Percentiles rank a stretch among this genome's conserved stretches.
Conservation (phyloP, 371 early-diverging fungal genomes). For the Synchytrium microbalum region DNA sequence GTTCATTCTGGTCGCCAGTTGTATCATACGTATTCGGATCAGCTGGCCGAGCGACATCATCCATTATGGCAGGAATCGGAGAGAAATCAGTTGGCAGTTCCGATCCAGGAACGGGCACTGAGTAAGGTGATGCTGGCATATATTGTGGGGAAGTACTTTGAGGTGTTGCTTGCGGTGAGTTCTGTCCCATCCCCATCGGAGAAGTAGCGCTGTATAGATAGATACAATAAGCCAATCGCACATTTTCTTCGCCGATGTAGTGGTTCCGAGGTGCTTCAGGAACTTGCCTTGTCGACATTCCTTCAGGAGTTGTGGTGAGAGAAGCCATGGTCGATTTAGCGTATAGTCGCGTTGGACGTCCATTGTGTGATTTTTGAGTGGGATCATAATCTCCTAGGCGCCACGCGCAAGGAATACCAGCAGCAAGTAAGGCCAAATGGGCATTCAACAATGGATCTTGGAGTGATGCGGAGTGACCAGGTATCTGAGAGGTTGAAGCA, state of each 20-base stretch:
- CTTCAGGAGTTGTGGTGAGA: not conserved
- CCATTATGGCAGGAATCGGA: not conserved
- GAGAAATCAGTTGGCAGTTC: not conserved
- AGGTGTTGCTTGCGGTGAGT: not conserved
- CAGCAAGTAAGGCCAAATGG: not conserved
- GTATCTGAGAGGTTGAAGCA: not conserved
- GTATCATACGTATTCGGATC: too few relatives aligned
- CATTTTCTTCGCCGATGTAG: too few relatives aligned
- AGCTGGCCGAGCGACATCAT: not conserved
- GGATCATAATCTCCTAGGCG: not conserved
- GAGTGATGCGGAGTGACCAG: not conserved
- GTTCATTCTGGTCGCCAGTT: too few relatives aligned
- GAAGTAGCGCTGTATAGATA: not conserved
- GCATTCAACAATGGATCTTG: slow-evolving; percentile 1
- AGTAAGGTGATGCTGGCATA: not conserved
- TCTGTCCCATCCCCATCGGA: not conserved
- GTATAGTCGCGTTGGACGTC: not conserved
- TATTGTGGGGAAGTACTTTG: not conserved
- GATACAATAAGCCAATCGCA: too few relatives aligned
- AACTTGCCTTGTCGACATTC: not conserved
- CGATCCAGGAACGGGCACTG: not conserved
- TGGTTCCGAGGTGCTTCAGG: too few relatives aligned
- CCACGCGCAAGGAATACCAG: slow-evolving; percentile 4
- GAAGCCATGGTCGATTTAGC: not conserved
- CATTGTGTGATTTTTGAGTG: not conserved